A percentile compares a stretch with the other conserved stretches of the same genome.
Conservation (phyloP, 78 protist genomes). For the Dictyostelium purpureum region DNA sequence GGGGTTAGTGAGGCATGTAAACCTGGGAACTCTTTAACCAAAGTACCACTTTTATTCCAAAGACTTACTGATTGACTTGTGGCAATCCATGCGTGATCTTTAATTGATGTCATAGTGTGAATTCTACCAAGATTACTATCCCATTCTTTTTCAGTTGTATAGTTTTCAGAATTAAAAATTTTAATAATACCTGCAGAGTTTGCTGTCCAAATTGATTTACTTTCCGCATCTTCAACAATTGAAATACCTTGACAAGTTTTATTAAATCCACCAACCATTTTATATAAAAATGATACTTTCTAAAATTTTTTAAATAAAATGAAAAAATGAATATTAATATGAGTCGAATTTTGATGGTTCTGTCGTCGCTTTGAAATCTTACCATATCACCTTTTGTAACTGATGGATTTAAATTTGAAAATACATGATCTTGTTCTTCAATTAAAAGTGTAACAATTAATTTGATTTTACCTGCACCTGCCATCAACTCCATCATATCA, state of each 20-base stretch:
- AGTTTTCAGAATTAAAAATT: slow-evolving; percentile 8
- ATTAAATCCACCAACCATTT: slow-evolving; percentile 36
- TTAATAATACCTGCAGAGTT: slow-evolving; percentile 29
- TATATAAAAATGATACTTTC: slow-evolving; percentile 26
- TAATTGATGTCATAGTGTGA: slow-evolving; percentile 27
- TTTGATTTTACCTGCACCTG: slow-evolving; percentile 74
- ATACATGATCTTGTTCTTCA: slow-evolving; percentile 57
- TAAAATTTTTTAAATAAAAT: not conserved
- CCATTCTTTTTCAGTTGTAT: slow-evolving; percentile 24
- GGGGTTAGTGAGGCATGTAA: slow-evolving; percentile 44
- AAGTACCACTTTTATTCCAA: slow-evolving; percentile 17
- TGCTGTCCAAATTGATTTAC: slow-evolving; percentile 51
- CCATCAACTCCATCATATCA: slow-evolving; percentile 75
- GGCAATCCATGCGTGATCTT: slow-evolving; percentile 57
- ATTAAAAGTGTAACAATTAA: slow-evolving; percentile 47
- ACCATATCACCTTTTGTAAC: slow-evolving; percentile 23
- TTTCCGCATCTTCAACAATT: slow-evolving; percentile 3
- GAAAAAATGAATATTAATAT: too few species aligned
- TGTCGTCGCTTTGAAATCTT: too few species aligned
- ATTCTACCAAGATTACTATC: slow-evolving; percentile 46
- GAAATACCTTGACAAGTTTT: slow-evolving; percentile 53
- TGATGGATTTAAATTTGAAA: not conserved
- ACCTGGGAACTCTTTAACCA: slow-evolving; percentile 51
- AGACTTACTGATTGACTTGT: slow-evolving; percentile 22
- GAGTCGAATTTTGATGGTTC: too few species aligned